Conservation (phyloP, 768 basidiomycete genomes). For the Phlebiopsis flavidoalba region DNA sequence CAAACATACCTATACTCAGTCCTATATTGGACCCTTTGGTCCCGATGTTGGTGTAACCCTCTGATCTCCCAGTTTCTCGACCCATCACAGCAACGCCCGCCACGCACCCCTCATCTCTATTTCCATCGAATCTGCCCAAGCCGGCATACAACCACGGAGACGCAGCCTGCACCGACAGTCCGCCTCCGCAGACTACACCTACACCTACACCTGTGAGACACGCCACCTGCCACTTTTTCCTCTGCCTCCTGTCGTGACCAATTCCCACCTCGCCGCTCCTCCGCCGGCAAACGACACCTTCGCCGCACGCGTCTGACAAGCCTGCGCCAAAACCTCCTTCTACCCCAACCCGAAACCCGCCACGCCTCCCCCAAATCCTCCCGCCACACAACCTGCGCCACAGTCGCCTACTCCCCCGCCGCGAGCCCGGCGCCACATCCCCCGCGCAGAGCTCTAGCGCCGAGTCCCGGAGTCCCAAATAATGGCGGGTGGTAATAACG, state of each 20-base stretch:
- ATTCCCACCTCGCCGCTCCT: not conserved
- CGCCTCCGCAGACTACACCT: not conserved
- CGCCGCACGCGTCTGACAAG: not conserved
- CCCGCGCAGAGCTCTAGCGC: too few species aligned
- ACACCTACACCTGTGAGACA: conserved; percentile 2
- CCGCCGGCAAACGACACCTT: not conserved
- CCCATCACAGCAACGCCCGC: not conserved
- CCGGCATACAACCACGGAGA: not conserved
- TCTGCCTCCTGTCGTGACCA: not conserved
- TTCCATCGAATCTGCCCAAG: not conserved
- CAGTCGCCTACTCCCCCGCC: too few species aligned
- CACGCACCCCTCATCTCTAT: not conserved
- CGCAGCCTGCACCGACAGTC: not conserved
- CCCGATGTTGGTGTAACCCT: conserved; percentile 13
- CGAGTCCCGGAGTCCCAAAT: too few species aligned
- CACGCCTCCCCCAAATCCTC: not conserved
- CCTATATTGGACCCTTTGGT: conserved; percentile 28
- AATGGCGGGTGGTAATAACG: too few species aligned
- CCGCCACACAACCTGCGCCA: not conserved
- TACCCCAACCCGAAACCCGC: not conserved
- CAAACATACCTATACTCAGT: conserved; percentile 34
- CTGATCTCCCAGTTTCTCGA: not conserved
- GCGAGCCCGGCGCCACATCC: too few species aligned
- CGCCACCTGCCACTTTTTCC: not conserved
- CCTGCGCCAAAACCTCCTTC: not conserved